Conservation (phyloP, 2,329 filamentous ascomycete genomes). For the Nothophaeocryptopus gaeumannii region DNA sequence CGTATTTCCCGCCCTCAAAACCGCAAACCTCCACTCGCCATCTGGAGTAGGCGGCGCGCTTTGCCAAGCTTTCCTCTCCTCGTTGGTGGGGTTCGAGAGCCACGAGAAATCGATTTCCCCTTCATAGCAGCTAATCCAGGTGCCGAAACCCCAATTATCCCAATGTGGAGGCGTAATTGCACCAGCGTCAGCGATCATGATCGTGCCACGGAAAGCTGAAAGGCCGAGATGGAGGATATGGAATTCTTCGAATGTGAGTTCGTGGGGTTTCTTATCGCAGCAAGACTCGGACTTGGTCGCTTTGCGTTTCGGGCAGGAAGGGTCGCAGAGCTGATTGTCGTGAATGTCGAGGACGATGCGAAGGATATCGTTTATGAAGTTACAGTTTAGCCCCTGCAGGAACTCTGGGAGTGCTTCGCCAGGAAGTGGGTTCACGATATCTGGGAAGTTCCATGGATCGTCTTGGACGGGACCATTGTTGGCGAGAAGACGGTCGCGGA, state of each 20-base stretch:
- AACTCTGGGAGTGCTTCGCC: constrained; percentile 11
- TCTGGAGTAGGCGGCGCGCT: neutral
- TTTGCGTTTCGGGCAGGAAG: constrained; percentile 1
- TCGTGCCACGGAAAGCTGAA: constrained; percentile 7
- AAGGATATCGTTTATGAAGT: constrained; percentile 15
- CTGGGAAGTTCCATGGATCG: constrained; percentile 19
- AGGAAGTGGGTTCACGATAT: constrained; percentile 13
- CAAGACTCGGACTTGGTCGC: neutral
- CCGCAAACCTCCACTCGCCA: constrained; percentile 10
- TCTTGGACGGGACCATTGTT: neutral
- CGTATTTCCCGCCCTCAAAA: constrained; percentile 16
- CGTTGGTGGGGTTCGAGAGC: constrained; percentile 3
- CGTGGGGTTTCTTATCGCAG: constrained; percentile 4
- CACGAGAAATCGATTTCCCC: constrained; percentile 22
- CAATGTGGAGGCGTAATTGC: constrained; percentile 13
- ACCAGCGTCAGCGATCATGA: constrained; percentile 21
- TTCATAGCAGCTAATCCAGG: constrained; percentile 21
- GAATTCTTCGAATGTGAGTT: constrained; percentile 1
- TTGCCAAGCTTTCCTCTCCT: neutral
- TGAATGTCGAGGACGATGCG: constrained; percentile 1
- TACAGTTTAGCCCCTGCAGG: constrained; percentile 10
- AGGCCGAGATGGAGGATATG: constrained; percentile 1
- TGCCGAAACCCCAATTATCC: constrained; percentile 14
- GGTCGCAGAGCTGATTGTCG: constrained; percentile 2
- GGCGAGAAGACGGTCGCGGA: neutral